A percentile compares a stretch with the other conserved stretches of the same genome.
Evolutionary conservation across 2,329 filamentous ascomycete genomes (phyloP).

Genomic region (Parastagonospora avenae): DNA sequence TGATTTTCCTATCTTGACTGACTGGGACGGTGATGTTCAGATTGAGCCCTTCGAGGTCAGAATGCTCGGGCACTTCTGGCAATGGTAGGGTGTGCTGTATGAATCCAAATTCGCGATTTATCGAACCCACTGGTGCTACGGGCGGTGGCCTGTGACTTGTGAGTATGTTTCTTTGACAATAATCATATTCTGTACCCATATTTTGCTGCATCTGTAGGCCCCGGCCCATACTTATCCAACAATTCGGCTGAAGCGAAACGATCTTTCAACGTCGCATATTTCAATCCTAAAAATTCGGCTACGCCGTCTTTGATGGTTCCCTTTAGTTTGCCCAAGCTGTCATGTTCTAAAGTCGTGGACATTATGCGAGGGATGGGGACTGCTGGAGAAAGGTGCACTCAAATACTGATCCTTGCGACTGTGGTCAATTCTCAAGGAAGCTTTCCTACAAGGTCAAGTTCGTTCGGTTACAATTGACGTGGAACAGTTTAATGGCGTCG

Average conservation of each 20-base stretch:
- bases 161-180: background rate
- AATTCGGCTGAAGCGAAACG: slow-evolving; percentile 44
- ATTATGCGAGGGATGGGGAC: slow-evolving; percentile 8
- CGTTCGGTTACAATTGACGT: no score
- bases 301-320: slow-evolving; percentile 32
- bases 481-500: no score
- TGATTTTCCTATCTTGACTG: slow-evolving; percentile 21
- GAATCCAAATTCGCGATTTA: slow-evolving; percentile 54
- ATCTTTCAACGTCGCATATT: slow-evolving; percentile 47
- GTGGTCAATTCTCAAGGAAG: no score
- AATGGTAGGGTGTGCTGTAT: slow-evolving; percentile 56
- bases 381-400: background rate
- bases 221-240: slow-evolving; percentile 27
- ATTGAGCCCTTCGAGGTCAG: slow-evolving; percentile 58
- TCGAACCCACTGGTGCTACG: slow-evolving; percentile 48
- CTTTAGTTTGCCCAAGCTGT: slow-evolving; percentile 27
- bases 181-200: slow-evolving; percentile 35
- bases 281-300: slow-evolving; percentile 45
- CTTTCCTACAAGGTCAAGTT: no score
- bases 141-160: slow-evolving; percentile 32
- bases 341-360: slow-evolving; percentile 27
- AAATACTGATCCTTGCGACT: no score
- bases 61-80: slow-evolving; percentile 45
- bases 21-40: slow-evolving; percentile 58
- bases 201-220: slow-evolving; percentile 39